Percentiles rank a stretch among this genome's conserved stretches.
Evolutionary conservation across 2,329 filamentous ascomycete species (phyloP).

Genomic region (Colletotrichum sp.): DNA sequence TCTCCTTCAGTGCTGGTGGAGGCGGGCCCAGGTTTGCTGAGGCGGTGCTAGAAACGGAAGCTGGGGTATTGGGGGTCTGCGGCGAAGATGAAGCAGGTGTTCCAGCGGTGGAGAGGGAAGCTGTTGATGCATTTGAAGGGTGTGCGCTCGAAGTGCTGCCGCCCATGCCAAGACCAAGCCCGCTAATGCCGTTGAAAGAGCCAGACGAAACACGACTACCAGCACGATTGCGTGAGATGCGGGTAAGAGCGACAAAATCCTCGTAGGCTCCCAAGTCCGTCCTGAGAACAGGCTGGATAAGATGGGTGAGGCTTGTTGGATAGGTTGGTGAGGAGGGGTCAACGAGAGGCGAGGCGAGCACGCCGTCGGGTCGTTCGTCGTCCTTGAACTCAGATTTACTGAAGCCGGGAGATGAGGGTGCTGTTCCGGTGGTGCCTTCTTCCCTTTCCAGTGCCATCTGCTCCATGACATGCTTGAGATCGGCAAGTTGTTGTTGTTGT

Average conservation of each 20-base stretch:
- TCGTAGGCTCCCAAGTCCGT: slow-evolving; percentile 82
- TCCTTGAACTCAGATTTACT: slow-evolving; percentile 69
- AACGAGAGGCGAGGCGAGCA: slow-evolving; percentile 39
- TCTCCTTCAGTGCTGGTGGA: slow-evolving; percentile 78
- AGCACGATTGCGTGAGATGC: slow-evolving; percentile 66
- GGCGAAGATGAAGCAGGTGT: slow-evolving; percentile 59
- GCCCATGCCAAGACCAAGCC: slow-evolving; percentile 50
- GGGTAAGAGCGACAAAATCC: slow-evolving; percentile 82
- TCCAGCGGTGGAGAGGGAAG: slow-evolving; percentile 57
- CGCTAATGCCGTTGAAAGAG: slow-evolving; percentile 60
- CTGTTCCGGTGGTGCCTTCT: slow-evolving; percentile 73
- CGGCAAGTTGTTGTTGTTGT: slow-evolving; percentile 89
- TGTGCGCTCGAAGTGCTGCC: slow-evolving; percentile 51
- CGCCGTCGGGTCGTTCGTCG: slow-evolving; percentile 43
- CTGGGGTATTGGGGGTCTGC: slow-evolving; percentile 63
- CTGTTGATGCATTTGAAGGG: slow-evolving; percentile 64
- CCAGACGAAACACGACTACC: slow-evolving; percentile 72
- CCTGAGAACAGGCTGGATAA: slow-evolving; percentile 83
- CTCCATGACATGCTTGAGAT: slow-evolving; percentile 93
- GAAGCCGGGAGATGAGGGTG: slow-evolving; percentile 81
- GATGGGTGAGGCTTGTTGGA: slow-evolving; percentile 77
- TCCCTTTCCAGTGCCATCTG: slow-evolving; percentile 78
- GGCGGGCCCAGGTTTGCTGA: slow-evolving; percentile 39
- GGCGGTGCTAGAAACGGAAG: slow-evolving; percentile 53
- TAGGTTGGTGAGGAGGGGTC: slow-evolving; percentile 59